Evolutionary conservation across 2,329 filamentous ascomycete genomes (phyloP).

Genomic region (Shiraia bambusicola): DNA sequence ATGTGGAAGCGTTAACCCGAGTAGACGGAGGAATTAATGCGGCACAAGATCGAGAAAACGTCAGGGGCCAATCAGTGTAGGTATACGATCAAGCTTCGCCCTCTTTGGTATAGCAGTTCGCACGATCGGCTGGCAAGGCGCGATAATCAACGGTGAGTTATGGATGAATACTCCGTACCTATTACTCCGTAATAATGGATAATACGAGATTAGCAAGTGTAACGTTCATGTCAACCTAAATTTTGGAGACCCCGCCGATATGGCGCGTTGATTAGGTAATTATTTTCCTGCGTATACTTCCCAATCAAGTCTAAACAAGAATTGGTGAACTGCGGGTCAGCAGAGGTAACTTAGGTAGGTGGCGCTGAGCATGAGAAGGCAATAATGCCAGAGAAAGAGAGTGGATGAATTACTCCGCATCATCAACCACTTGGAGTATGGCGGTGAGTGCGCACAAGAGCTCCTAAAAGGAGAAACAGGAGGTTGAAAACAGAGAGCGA

Average conservation of each 20-base stretch:
- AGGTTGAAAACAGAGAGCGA: slow-evolving; percentile 1
- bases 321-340: slow-evolving; percentile 26
- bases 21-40: too few relatives aligned
- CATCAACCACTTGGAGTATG: slow-evolving; percentile 16
- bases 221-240: slow-evolving; percentile 17
- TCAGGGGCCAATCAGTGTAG: too few relatives aligned
- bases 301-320: slow-evolving; percentile 11
- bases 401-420: slow-evolving; percentile 9
- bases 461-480: not conserved
- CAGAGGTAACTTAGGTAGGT: too few relatives aligned
- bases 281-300: slow-evolving; percentile 18
- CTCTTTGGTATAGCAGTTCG: not conserved
- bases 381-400: slow-evolving; percentile 14
- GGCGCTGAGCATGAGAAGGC: slow-evolving; percentile 12
- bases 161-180: slow-evolving; percentile 6
- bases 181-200: slow-evolving; percentile 1
- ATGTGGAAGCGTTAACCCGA: too few relatives aligned
- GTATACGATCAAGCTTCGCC: slow-evolving; percentile 11
- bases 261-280: slow-evolving; percentile 20
- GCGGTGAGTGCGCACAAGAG: not conserved
- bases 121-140: not conserved
- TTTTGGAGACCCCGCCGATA: slow-evolving; percentile 3
- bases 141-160: not conserved
- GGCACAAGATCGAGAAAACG: too few relatives aligned
- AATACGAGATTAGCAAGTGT: slow-evolving; percentile 6